These are phyloP conservation scores for Monilinia fructicola DNA, from an alignment of 2,329 filamentous ascomycete genomes.

Conservation along the genomic window DNA sequence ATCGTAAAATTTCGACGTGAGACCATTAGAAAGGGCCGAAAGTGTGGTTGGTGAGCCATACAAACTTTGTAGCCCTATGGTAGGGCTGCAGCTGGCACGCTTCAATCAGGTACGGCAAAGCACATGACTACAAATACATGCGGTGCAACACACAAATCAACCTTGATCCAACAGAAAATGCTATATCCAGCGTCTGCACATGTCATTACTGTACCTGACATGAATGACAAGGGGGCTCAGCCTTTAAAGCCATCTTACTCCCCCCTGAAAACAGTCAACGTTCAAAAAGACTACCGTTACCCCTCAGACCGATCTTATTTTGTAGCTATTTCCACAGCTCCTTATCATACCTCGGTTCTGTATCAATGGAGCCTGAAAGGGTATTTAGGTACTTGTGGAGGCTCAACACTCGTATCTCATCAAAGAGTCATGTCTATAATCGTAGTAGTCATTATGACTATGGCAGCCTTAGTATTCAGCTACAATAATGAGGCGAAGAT, in stretches of 20 bases:
- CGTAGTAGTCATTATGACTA: not conserved
- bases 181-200: not conserved
- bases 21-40: not conserved
- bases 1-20: not conserved
- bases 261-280: not conserved
- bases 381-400: not conserved
- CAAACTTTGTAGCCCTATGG: conserved; percentile 6
- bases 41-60: not conserved
- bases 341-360: conserved; percentile 4
- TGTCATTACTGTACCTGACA: conserved; percentile 3
- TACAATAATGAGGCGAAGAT: conserved; percentile 20
- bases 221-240: not conserved
- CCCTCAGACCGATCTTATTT: not conserved
- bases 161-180: not conserved
- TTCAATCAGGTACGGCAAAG: not conserved
- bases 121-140: conserved; percentile 6
- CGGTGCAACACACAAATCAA: not conserved
- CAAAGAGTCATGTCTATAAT: conserved; percentile 10
- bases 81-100: conserved; percentile 21
- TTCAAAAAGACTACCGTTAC: not conserved
- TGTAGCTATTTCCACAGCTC: not conserved
- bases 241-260: not conserved
- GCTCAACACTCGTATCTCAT: conserved; percentile 21
- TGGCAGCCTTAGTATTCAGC: conserved; percentile 21
- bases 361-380: conserved; percentile 15